A percentile compares a stretch with the other conserved stretches of the same genome.
Conservation (phyloP, 2,329 filamentous ascomycete genomes). For the Microascus cirrosus region DNA sequence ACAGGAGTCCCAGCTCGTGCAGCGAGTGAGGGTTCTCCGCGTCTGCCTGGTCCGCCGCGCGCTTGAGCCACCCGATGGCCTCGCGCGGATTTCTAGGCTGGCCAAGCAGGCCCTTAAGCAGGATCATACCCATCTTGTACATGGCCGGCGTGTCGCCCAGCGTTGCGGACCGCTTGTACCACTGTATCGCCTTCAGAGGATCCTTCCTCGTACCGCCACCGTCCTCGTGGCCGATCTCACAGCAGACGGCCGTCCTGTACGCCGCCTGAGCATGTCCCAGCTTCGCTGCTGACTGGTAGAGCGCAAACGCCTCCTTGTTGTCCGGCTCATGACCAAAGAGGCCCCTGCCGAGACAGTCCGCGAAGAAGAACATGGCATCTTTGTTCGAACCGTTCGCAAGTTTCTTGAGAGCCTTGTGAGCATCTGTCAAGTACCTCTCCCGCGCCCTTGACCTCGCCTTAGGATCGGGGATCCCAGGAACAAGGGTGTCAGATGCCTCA, state of each 20-base stretch:
- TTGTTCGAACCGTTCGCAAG: constrained; percentile 60
- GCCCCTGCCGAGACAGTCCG: constrained; percentile 80
- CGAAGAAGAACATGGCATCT: constrained; percentile 89
- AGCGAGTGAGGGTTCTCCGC: constrained; percentile 87
- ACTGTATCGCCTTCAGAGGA: constrained; percentile 88
- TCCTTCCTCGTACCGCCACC: constrained; percentile 88
- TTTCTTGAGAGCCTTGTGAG: constrained; percentile 86
- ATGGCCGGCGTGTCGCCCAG: constrained; percentile 87
- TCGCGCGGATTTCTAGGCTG: constrained; percentile 74
- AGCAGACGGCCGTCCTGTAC: constrained; percentile 92
- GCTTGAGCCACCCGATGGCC: constrained; percentile 84
- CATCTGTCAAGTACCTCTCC: constrained; percentile 76
- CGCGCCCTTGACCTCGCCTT: constrained; percentile 63
- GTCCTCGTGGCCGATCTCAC: constrained; percentile 89
- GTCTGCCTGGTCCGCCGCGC: constrained; percentile 81
- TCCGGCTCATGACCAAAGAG: constrained; percentile 69
- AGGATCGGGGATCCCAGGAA: constrained; percentile 53
- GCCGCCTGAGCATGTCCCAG: constrained; percentile 75
- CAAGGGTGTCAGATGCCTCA: constrained; percentile 70
- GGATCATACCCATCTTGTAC: constrained; percentile 98
- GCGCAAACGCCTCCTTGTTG: constrained; percentile 80
- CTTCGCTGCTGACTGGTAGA: constrained; percentile 93
- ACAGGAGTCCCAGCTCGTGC: constrained; percentile 68
- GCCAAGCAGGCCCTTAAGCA: constrained; percentile 85
- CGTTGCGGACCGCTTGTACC: constrained; percentile 89